Base-by-base conservation (phyloP, 2,329 filamentous ascomycete species). In the Leptosphaerulina australis region DNA sequence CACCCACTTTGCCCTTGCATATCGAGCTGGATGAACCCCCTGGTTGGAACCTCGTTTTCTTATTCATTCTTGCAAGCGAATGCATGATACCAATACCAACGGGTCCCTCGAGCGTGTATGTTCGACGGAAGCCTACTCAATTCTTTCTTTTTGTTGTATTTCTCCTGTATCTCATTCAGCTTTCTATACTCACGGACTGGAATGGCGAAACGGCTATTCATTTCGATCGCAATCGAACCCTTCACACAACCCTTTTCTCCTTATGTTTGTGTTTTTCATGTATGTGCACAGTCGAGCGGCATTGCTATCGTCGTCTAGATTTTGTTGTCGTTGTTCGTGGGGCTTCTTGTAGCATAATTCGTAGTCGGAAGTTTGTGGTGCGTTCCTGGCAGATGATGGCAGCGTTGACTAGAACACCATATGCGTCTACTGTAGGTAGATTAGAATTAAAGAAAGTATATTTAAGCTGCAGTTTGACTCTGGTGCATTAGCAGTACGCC, bases 51-150 rank as follows among this genome's bases (percentile, higher is more conserved):
- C 33, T 6, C 14, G 41, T 46, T 37, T 17, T 22, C 37, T 51
- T 41, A n/a, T 20, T 46, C 37, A 41, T 51, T 51, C 41, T 46
- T 51, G 48, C 48, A 44, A 50, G 48, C 49, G 43, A 34, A 52
- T 53, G 49, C 49, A 53, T 35, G 49, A 53, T 53, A 53, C 49
- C 49, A 53, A 43, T 37, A 22, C 48, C 48, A 44, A n/a, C 14
- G 21, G 34, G 29, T 24, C 14, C 22, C 14, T 12, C 20, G 9
- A 28, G 25, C 17, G n/a, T n/a, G n/a, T n/a, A n/a, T n/a, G n/a
- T n/a, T n/a, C n/a, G n/a, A n/a, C n/a, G n/a, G n/a, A n/a, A n/a
- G n/a, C n/a, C n/a, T n/a, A n/a, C 41, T 22, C 9, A 7, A 8
- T 29, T 18, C 17, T 9, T 47, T 40, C 17, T 30, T 29, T 47